These are phyloP conservation scores for Alternaria ventricosa DNA, from an alignment of 2,329 filamentous ascomycete species.

Conservation along the genomic window DNA sequence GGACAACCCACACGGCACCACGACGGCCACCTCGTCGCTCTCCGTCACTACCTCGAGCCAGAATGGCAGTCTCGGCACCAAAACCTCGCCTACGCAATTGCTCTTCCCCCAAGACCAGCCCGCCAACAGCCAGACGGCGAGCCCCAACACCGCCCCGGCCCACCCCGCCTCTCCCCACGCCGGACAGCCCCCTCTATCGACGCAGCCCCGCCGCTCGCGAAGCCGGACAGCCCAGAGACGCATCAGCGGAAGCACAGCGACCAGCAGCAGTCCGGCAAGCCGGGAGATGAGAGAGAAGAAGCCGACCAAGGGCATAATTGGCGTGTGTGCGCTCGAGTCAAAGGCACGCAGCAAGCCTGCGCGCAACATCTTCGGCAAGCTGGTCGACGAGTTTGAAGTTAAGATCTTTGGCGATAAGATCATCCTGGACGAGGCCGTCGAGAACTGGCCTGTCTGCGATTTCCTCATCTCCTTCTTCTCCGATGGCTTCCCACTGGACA, in stretches of 20 bases:
- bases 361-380: conserved; percentile 89
- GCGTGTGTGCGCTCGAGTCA: conserved; percentile 92
- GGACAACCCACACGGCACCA: conserved; percentile 40
- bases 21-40: conserved; percentile 54
- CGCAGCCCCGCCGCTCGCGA: conserved; percentile 42
- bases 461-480: conserved; percentile 99
- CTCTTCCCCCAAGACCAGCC: conserved; percentile 43
- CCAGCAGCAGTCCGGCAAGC: conserved; percentile 80
- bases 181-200: conserved; percentile 20
- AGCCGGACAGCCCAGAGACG: conserved; percentile 68
- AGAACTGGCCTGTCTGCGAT: conserved; percentile 96
- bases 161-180: conserved; percentile 26
- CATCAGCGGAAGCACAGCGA: conserved; percentile 81
- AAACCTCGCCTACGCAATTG: conserved; percentile 48
- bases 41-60: conserved; percentile 55
- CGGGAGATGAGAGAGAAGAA: conserved; percentile 61
- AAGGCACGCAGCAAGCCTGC: conserved; percentile 98
- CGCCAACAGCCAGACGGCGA: conserved; percentile 8
- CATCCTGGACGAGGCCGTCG: conserved; percentile 93
- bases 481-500: conserved; percentile 94
- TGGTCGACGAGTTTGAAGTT: conserved; percentile 95
- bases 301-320: conserved; percentile 70
- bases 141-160: conserved; percentile 16
- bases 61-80: conserved; percentile 49
- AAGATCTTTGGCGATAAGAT: conserved; percentile 99